phyloP scores from a whole-genome alignment of 352 stramenopile genomes.

The Phytopythium sindhum region DNA sequence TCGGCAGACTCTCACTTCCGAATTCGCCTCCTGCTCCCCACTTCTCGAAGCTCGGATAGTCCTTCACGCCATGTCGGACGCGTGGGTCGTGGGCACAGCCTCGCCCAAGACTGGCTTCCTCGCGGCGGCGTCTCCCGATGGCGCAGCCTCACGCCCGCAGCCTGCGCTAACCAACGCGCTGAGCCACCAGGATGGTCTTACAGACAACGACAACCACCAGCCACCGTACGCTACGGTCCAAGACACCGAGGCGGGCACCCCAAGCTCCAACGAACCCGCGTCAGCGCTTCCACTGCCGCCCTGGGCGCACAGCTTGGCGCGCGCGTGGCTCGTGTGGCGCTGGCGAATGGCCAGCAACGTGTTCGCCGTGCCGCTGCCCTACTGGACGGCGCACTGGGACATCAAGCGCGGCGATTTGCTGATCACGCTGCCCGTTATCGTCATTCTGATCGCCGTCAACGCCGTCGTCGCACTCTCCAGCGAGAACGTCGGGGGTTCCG shows the following conservation, averaged over 20 bases:
- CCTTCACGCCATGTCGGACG: constrained; percentile 5
- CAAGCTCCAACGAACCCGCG: no score
- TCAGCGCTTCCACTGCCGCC: no score
- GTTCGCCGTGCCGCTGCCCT: constrained; percentile 27
- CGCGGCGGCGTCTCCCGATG: no score
- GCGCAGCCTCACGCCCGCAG: no score
- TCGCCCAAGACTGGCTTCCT: constrained; percentile 2
- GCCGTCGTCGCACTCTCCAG: constrained; percentile 11
- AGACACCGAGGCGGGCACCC: no score
- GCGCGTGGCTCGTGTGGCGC: constrained; percentile 28
- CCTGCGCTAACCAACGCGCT: no score
- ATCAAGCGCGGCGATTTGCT: constrained; percentile 40
- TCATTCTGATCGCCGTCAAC: constrained; percentile 17
- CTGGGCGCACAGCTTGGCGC: constrained; percentile 20
- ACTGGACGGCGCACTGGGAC: constrained; percentile 22
- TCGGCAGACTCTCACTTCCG: neutral
- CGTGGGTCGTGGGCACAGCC: constrained; percentile 5
- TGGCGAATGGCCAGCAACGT: constrained; percentile 28
- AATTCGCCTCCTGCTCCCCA: neutral
- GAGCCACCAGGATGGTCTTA: no score
- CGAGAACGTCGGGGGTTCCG: constrained; percentile 18
- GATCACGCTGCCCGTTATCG: constrained; percentile 21
- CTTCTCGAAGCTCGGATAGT: no score
- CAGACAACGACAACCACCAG: constrained; percentile 1
- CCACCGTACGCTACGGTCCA: no score